These are phyloP conservation scores for Mycena vitilis DNA, from an alignment of 768 basidiomycete species.

Conservation along the genomic window DNA sequence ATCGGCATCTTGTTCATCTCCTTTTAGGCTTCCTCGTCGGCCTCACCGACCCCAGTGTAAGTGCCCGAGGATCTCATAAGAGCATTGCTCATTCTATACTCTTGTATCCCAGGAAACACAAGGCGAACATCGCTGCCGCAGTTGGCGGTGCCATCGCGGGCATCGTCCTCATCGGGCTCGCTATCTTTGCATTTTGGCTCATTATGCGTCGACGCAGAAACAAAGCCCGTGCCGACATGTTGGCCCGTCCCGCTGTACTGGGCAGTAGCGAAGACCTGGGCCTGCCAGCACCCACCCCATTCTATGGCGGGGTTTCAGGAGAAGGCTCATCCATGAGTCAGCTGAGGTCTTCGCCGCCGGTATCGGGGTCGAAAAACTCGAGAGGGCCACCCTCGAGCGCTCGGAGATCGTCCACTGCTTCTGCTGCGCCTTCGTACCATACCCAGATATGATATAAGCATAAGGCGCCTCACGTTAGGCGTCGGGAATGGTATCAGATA, in stretches of 20 bases:
- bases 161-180: slow-evolving; percentile 18
- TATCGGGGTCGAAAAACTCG: not conserved
- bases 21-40: not conserved
- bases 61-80: not conserved
- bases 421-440: slow-evolving; percentile 31
- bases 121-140: slow-evolving; percentile 11
- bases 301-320: not conserved
- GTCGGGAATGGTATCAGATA: no score
- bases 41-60: not conserved
- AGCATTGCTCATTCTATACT: not conserved
- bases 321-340: not conserved
- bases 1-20: not conserved
- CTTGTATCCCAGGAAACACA: not conserved
- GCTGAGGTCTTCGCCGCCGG: not conserved
- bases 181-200: slow-evolving; percentile 23
- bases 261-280: slow-evolving; percentile 12
- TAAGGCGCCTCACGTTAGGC: not conserved
- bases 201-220: slow-evolving; percentile 18
- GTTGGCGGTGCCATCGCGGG: slow-evolving; percentile 27
- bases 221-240: not conserved
- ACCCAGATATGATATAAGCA: slow-evolving; percentile 13
- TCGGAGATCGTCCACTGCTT: slow-evolving; percentile 1
- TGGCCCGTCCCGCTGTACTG: slow-evolving; percentile 5
- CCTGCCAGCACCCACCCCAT: not conserved
- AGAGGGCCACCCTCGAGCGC: not conserved